Conservation (phyloP, 306 rosid species). For the Vicia villosa region DNA sequence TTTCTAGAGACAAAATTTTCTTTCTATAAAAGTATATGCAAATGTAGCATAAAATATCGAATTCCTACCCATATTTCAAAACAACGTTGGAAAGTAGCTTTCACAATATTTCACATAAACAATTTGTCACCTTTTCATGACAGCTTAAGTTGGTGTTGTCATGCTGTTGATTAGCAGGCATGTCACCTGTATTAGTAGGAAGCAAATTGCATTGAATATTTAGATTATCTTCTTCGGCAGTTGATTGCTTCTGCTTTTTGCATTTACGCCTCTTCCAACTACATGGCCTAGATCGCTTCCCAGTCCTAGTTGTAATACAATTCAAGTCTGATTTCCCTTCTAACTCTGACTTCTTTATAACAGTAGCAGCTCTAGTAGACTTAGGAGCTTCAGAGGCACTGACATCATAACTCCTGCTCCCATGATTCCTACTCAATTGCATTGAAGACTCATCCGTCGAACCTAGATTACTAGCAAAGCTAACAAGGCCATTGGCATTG, state of each 20-base stretch:
- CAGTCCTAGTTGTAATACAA: conserved; percentile 35
- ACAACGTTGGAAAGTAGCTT: conserved; percentile 16
- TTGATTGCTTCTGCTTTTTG: conserved; percentile 51
- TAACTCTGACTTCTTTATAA: conserved; percentile 25
- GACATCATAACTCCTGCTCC: conserved; percentile 25
- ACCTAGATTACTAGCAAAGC: conserved; percentile 37
- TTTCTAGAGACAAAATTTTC: neutral
- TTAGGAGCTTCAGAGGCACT: conserved; percentile 39
- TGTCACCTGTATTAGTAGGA: conserved; percentile 32
- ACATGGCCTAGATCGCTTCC: conserved; percentile 72
- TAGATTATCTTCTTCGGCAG: conserved; percentile 34
- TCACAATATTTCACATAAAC: conserved; percentile 30
- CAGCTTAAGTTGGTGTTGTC: conserved; percentile 32
- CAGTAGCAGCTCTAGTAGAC: conserved; percentile 25
- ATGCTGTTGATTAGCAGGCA: conserved; percentile 38
- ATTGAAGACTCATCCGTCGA: conserved; percentile 27
- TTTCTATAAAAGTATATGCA: neutral
- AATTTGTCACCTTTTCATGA: conserved; percentile 49
- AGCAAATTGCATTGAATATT: conserved; percentile 24
- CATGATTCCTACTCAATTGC: conserved; percentile 34
- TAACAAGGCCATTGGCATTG: conserved; percentile 28
- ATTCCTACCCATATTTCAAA: conserved; percentile 1
- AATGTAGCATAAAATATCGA: conserved; percentile 1
- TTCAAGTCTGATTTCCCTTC: conserved; percentile 38
- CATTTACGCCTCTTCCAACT: conserved; percentile 66